A percentile compares a stretch with the other conserved stretches of the same genome.
phyloP scores from a whole-genome alignment of 1,284 basidiomycete species.

The Limonomyces culmigenus region DNA sequence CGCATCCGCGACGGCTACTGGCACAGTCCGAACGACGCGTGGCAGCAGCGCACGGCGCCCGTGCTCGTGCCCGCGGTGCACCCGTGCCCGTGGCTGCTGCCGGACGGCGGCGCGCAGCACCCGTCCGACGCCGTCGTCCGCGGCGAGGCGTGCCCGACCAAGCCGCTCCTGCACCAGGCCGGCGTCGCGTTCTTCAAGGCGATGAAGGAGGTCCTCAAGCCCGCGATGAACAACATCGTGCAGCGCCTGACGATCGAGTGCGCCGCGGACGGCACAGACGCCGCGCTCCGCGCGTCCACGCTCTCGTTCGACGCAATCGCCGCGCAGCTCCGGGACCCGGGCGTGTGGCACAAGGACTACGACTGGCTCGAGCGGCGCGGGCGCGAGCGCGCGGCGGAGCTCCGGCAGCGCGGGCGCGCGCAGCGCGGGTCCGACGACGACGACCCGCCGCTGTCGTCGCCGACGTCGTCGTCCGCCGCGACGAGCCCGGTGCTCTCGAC shows the following conservation, averaged over 20 bases:
- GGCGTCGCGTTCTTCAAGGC: conserved; percentile 37
- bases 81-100: conserved; percentile 46
- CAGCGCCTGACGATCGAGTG: conserved; percentile 45
- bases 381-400: conserved; percentile 16
- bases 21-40: conserved; percentile 54
- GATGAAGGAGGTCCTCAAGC: conserved; percentile 36
- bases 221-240: conserved; percentile 51
- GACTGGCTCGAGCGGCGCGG: conserved; percentile 38
- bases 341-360: conserved; percentile 48
- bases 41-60: conserved; percentile 27
- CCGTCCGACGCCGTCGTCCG: conserved; percentile 27
- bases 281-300: conserved; percentile 26
- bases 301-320: conserved; percentile 48
- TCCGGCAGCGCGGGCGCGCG: conserved; percentile 6
- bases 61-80: conserved; percentile 33
- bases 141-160: conserved; percentile 35
- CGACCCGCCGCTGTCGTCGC: conserved; percentile 17
- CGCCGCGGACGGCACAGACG: conserved; percentile 21
- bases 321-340: conserved; percentile 33
- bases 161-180: conserved; percentile 36
- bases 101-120: conserved; percentile 22
- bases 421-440: neutral
- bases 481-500: conserved; percentile 66
- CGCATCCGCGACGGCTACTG: conserved; percentile 59
- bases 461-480: conserved; percentile 32